Evolutionary conservation across 73 alveolate species (phyloP), one percentile per base, ranked within the genome.

Genomic region (Paramecium caudatum): DNA sequence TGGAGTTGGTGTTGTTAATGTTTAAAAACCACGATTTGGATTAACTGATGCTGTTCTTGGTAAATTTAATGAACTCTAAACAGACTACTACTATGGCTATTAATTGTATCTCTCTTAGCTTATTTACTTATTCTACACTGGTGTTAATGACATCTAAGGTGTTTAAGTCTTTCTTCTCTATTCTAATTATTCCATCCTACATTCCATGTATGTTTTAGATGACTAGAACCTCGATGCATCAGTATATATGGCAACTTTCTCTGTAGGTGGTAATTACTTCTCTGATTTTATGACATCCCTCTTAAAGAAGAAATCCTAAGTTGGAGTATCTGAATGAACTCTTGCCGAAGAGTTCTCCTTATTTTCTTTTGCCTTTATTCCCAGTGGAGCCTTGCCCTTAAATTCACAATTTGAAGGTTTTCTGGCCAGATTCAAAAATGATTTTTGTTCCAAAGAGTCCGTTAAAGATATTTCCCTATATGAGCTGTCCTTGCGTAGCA

Each of bases 261-360:
- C 84, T 25, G 30, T 68, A 5, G 84, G 50, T 7, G 7, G 12
- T 68, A 68, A 32, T 32, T 37, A 34, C 34, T 74, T 43, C 46
- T 37, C 43, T 16, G 43, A 37, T 45, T 74, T 74, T 16, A 21
- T 43, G 65, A 43, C 46, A 21, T 74, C 88, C 43, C 47, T 74
- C 43, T 74, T 74, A 43, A 74, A 74, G 34, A 74, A 74, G 55
- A 74, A 74, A 25, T 74, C 88, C 34, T 65, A n/a, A 2, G 68
- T 21, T 19, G 84, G 84, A 17, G 62, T 41, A 74, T 74, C 88
- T 9, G 88, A 74, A 74, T 74, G 47, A 21, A 43, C 32, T 74
- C 88, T 36, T 19, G 88, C 88, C n/a, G 88, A 34, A 34, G 84
- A 68, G 34, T 68, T 68, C 50, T 68, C 84, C 50, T 68, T 74